Evolutionary conservation across 441 rosid genomes (phyloP), one percentile per base, ranked within the genome.

Genomic region (Erodium moschatum): DNA sequence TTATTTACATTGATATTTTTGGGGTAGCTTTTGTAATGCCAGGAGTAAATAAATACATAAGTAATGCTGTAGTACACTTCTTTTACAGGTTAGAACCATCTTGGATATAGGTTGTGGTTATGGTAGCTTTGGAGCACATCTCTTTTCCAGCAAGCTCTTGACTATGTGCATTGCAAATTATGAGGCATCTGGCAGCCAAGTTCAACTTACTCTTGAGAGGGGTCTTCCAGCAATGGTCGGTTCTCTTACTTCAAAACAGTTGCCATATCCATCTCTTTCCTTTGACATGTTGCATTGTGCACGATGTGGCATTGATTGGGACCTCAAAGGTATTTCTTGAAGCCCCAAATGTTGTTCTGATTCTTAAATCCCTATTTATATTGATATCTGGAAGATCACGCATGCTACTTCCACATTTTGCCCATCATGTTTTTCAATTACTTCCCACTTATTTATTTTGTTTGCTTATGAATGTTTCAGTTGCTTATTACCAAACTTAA

Each of bases 91-190:
- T 67, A 84, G 99, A 76, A 89, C 94, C 67, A 83, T 92, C 44
- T 85, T 92, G 85, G 98, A 92, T 77, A 87, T 95, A 73, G 98
- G 98, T 72, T 92, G 98, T 75, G 99, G 98, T 76, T 96, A 90
- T 70, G 97, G 99, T 70, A 95, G 99, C 86, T 95, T 90, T 78
- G 99, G 99, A 64, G 99, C 99, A 18, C 99, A 92, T 83, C 89
- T 95, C 31, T 80, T 84, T 42, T 87, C 96, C 3, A 89, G 87
- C 72, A 88, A 86, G 65, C 83, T 95, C 65, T 77, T 95, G 75
- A 90, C 98, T n/a, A 86, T 90, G 97, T 95, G 99, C 85, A 85
- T 95, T 66, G 99, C 99, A 16, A 85, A 90, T 77, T 90, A 89
- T 67, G 99, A 95, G 81, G 81, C 97, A 65, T 86, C 99, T 0